Base-by-base conservation (phyloP, 306 rosid genomes). In the Quercus aquifolioides region DNA sequence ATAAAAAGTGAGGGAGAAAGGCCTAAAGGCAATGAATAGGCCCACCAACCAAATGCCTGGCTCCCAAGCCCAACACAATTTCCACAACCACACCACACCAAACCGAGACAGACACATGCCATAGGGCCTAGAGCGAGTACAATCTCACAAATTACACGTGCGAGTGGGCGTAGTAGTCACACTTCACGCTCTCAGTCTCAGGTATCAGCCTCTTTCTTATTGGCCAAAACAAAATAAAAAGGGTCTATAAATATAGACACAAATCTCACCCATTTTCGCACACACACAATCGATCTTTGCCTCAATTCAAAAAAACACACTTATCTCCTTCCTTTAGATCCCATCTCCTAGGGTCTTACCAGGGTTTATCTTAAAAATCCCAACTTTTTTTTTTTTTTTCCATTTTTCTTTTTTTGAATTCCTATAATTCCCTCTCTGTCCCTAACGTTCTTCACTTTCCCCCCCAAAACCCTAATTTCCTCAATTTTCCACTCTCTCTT, bases 161-260 rank as follows among this genome's bases (percentile, higher is more conserved):
- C 15, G n/a, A 2, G 18, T 69, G 52, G 49, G 69, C 80, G 21
- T 62, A 64, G 58, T 2, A 55, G 11, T 28, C 4, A 6, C 41
- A 2, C 46, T 41, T 8, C 46, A 41, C 46, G 46, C 46, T 41
- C 46, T 41, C 30, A 2, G 30, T 28, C 46, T 38, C 43, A 38
- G 43, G 2, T 6, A 10, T 38, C 11, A 41, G 3, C 11, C 46
- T 7, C 1, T 7, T 30, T 73, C 58, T 43, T 0, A 74, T 83
- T 78, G 80, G 86, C 35, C n/a, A 10, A 58, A 33, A 51, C 8
- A 18, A 71, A 64, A n/a, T 62, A 72, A 71, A 76, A 6, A 23
- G 1, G 55, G 74, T 80, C 85, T 81, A 86, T 86, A 86, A 81
- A 72, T 28, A 46, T 70, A 49, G 54, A 60, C 68, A 74, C 79